Percentiles rank a stretch among this genome's conserved stretches.
These are phyloP conservation scores for Leishmania mexicana DNA, from an alignment of 208 protist genomes.

Conservation along the genomic window DNA sequence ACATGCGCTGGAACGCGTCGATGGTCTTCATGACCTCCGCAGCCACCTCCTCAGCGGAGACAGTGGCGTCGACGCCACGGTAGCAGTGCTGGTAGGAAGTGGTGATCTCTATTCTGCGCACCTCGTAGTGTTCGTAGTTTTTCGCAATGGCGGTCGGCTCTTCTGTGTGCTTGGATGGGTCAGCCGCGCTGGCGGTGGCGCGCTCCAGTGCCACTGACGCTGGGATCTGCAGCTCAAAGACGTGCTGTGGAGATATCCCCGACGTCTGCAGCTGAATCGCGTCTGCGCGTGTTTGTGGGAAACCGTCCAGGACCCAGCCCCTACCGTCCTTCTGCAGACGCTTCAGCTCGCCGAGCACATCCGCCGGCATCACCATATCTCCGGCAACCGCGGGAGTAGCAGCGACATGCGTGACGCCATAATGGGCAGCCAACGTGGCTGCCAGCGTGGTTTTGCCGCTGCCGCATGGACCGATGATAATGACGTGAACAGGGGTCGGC, in stretches of 20 bases:
- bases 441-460: conserved; percentile 94
- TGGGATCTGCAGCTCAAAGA: conserved; percentile 71
- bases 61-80: conserved; percentile 10
- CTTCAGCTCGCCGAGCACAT: conserved; percentile 55
- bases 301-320: conserved; percentile 89
- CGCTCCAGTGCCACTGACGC: conserved; percentile 43
- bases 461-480: conserved; percentile 84
- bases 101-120: conserved; percentile 21
- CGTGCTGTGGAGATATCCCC: conserved; percentile 64
- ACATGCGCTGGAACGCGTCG: conserved; percentile 6
- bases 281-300: conserved; percentile 71
- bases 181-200: not conserved
- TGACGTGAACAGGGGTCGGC: conserved; percentile 53
- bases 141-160: not conserved
- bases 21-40: conserved; percentile 9
- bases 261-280: conserved; percentile 76
- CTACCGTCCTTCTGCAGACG: conserved; percentile 36
- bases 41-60: not conserved
- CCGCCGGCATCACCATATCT: conserved; percentile 36
- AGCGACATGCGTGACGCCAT: conserved; percentile 78
- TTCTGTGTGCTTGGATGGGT: not conserved
- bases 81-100: conserved; percentile 21
- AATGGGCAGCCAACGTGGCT: conserved; percentile 76
- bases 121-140: conserved; percentile 21
- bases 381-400: conserved; percentile 77